Conservation (phyloP, 2,329 filamentous ascomycete genomes). For the Aspergillus nomiae region DNA sequence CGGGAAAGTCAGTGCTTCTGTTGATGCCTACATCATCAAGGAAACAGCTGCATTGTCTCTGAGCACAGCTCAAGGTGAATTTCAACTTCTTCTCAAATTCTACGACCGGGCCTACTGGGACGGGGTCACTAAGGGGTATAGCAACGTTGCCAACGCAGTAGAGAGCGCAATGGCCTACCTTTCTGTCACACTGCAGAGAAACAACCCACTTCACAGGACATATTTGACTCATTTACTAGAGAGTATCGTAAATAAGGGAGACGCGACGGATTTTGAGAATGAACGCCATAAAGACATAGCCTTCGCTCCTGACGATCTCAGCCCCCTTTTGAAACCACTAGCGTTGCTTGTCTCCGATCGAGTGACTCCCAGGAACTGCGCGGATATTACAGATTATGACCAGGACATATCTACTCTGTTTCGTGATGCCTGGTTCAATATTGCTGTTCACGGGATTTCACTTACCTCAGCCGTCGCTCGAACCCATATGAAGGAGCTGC, state of each 20-base stretch:
- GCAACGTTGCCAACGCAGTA: conserved; percentile 71
- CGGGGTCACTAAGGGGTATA: conserved; percentile 69
- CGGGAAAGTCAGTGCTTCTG: conserved; percentile 74
- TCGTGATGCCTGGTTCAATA: conserved; percentile 97
- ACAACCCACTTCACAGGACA: conserved; percentile 76
- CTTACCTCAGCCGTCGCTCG: conserved; percentile 72
- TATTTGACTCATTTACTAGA: conserved; percentile 85
- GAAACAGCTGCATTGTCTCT: conserved; percentile 79
- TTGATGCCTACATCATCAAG: conserved; percentile 83
- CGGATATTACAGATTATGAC: conserved; percentile 47
- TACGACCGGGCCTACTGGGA: conserved; percentile 75
- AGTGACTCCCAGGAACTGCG: conserved; percentile 24
- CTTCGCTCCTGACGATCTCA: conserved; percentile 82
- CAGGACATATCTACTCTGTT: conserved; percentile 74
- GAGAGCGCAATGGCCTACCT: conserved; percentile 78
- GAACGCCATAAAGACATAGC: conserved; percentile 77
- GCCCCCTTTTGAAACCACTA: conserved; percentile 83
- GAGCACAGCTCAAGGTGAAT: conserved; percentile 76
- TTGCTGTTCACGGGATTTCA: conserved; percentile 89
- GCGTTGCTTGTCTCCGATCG: conserved; percentile 68
- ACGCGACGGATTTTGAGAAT: conserved; percentile 73
- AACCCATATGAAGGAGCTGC: conserved; percentile 73
- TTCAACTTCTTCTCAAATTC: conserved; percentile 81
- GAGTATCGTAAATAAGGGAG: conserved; percentile 85
- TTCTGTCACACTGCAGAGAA: conserved; percentile 65